Evolutionary conservation across 2,329 filamentous ascomycete species (phyloP), one percentile per base, ranked within the genome.

Genomic region (Trichoderma brevicompactum): DNA sequence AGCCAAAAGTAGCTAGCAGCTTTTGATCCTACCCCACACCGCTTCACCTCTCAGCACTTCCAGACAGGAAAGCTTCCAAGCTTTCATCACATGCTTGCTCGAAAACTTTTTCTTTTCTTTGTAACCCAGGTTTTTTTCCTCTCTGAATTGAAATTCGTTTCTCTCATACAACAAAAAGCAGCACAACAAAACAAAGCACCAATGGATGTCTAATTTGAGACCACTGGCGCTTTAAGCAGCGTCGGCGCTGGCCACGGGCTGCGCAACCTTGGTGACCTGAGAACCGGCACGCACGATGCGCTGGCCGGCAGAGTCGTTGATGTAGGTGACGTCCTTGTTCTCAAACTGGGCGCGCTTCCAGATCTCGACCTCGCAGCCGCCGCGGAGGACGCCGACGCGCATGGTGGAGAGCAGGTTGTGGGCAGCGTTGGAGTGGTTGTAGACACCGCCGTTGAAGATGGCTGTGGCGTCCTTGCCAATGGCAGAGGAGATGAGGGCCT

Each of bases 381-480:
- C 92, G 60, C 91, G 90, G 69, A 96, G 89, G 55, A 96, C 92
- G 78, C 91, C 92, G 13, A 95, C 89, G 71, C 92, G 86, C 91
- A 95, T 95, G 70, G 91, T 95, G 7, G 90, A 93, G 69, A 96
- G 85, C 67, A 95, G 79, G 81, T 96, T 96, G 84, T 96, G 92
- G 41, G 92, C 92, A 64, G 91, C 92, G 80, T 96, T 96, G 76
- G 89, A 92, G 83, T 96, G 92, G 77, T 90, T 86, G 82, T 96
- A 96, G 68, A 96, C 90, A 80, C 92, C 92, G 70, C 92, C 92
- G 78, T 96, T 96, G 86, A 96, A 96, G 80, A 94, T 92, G 72
- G 92, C 91, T 15, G 92, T 95, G 64, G 92, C 91, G 69, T 96
- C 92, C 82, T 95, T 95, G 77, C 92, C 92, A 65, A 96, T 86